Conservation (phyloP, 306 rosid species). For the Comarum palustre region DNA sequence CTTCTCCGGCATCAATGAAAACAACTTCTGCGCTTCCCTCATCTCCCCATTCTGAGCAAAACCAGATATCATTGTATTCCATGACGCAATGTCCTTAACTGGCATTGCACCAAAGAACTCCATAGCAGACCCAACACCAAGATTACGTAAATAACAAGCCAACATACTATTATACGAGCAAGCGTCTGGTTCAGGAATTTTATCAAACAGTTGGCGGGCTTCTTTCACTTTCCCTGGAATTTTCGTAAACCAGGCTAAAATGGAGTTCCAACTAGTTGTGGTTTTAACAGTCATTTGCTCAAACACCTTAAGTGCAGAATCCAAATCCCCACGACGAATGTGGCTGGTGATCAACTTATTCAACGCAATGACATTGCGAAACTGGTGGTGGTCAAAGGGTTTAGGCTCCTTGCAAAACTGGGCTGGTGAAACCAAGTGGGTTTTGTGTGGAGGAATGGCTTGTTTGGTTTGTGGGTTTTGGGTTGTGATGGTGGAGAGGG, state of each 20-base stretch:
- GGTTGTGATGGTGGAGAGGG: conserved; percentile 17
- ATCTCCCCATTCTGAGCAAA: conserved; percentile 54
- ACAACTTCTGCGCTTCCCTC: conserved; percentile 46
- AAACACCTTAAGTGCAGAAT: conserved; percentile 56
- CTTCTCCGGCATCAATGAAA: conserved; percentile 58
- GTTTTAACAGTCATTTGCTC: conserved; percentile 55
- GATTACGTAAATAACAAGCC: conserved; percentile 47
- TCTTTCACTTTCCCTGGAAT: conserved; percentile 44
- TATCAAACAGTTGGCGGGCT: conserved; percentile 52
- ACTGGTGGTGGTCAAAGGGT: conserved; percentile 16
- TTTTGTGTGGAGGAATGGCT: conserved; percentile 19
- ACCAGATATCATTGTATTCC: conserved; percentile 88
- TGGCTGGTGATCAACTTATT: conserved; percentile 55
- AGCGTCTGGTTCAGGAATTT: conserved; percentile 74
- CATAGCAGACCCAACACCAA: conserved; percentile 46
- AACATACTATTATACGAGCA: conserved; percentile 72
- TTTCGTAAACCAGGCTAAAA: conserved; percentile 51
- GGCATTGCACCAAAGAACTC: conserved; percentile 62
- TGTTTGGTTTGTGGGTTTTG: conserved; percentile 19
- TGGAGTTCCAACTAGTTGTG: conserved; percentile 71
- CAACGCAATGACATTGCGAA: conserved; percentile 33
- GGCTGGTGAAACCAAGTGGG: conserved; percentile 21
- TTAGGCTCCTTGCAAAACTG: conserved; percentile 8
- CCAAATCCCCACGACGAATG: conserved; percentile 52
- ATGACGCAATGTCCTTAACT: conserved; percentile 60